phyloP scores from a whole-genome alignment of 768 basidiomycete species.

The Phanerochaete sordida region DNA sequence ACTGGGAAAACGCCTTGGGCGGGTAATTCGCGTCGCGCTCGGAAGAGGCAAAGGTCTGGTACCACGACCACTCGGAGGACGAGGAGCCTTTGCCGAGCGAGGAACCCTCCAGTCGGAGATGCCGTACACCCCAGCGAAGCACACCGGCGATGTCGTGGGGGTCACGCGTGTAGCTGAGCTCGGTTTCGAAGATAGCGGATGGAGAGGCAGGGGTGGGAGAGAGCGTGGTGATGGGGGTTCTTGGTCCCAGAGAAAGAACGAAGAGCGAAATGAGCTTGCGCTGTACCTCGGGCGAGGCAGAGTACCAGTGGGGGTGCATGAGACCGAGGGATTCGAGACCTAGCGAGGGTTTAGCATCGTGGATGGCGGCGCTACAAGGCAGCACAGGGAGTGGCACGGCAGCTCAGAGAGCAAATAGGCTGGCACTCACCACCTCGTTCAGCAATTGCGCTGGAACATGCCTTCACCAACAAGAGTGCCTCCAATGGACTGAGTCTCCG shows the following conservation, averaged over 20 bases:
- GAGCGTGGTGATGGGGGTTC: constrained; percentile 41
- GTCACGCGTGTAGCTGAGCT: constrained; percentile 60
- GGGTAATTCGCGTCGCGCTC: constrained; percentile 64
- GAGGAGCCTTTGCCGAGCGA: constrained; percentile 49
- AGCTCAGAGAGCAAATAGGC: neutral
- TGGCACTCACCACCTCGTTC: constrained; percentile 49
- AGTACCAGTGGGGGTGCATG: constrained; percentile 85
- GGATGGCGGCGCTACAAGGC: neutral
- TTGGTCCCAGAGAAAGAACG: constrained; percentile 53
- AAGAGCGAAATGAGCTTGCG: constrained; percentile 67
- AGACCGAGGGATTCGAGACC: constrained; percentile 80
- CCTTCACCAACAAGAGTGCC: constrained; percentile 58
- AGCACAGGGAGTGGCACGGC: neutral
- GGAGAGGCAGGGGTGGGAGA: constrained; percentile 47
- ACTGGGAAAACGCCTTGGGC: constrained; percentile 56
- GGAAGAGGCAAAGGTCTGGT: constrained; percentile 53
- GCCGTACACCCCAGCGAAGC: constrained; percentile 77
- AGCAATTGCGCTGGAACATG: constrained; percentile 64
- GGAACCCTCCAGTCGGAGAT: constrained; percentile 57
- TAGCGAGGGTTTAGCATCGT: constrained; percentile 25
- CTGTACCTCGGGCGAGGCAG: constrained; percentile 68
- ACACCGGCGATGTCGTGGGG: constrained; percentile 79
- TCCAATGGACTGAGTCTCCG: constrained; percentile 60
- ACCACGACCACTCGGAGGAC: constrained; percentile 53
- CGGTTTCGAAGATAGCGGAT: constrained; percentile 55